These are phyloP conservation scores for Hygrophoropsis aurantiaca DNA, from an alignment of 768 basidiomycete genomes.

Conservation along the genomic window DNA sequence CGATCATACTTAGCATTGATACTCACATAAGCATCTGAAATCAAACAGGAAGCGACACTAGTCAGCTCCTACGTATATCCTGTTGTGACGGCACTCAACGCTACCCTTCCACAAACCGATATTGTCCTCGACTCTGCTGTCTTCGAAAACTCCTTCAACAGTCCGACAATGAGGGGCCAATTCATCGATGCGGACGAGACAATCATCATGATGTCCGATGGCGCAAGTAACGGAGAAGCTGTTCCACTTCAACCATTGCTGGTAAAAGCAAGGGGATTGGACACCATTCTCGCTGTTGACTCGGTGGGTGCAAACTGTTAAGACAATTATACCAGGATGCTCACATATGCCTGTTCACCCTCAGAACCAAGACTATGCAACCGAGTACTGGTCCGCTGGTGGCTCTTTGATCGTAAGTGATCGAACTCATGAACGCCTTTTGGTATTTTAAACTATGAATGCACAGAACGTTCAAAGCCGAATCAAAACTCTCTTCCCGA, in stretches of 20 bases:
- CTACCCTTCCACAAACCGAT: constrained; percentile 6
- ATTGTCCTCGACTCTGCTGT: constrained; percentile 16
- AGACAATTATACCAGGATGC: not conserved
- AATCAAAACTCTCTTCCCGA: constrained; percentile 7
- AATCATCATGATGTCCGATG: constrained; percentile 27
- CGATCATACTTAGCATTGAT: not conserved
- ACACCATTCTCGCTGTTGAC: constrained; percentile 5
- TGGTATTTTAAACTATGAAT: not conserved
- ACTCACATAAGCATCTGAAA: not conserved
- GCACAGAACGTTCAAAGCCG: constrained; percentile 6
- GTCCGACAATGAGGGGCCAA: constrained; percentile 12
- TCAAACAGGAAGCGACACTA: not conserved
- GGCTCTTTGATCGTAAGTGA: constrained; percentile 6
- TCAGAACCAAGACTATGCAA: constrained; percentile 9
- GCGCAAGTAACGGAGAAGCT: constrained; percentile 33
- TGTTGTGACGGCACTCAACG: constrained; percentile 3
- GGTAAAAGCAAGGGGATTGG: constrained; percentile 35
- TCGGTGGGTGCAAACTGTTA: constrained; percentile 1
- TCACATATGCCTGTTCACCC: constrained; percentile 11
- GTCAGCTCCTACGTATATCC: constrained; percentile 3
- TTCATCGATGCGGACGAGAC: constrained; percentile 19
- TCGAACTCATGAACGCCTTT: not conserved
- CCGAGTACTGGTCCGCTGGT: constrained; percentile 9
- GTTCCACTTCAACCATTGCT: constrained; percentile 41
- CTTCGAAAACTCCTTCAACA: constrained; percentile 24